Base-by-base conservation (phyloP, 306 rosid genomes). In the Potentilla sterilis region DNA sequence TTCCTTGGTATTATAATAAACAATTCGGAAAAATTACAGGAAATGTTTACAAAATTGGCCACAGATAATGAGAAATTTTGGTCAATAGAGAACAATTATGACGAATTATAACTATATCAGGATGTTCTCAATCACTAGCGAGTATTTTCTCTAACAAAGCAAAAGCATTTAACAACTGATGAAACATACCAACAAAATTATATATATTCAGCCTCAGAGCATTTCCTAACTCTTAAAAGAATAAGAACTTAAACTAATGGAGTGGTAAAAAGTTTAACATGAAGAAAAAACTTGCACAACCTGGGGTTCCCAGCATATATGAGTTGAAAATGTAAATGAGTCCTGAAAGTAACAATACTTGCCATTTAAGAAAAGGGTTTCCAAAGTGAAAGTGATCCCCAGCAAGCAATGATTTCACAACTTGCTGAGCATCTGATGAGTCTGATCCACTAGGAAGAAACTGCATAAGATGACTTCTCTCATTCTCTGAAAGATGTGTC, bases 341-440 rank as follows among this genome's bases (percentile, higher is more conserved):
- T 69, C 22, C 43, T 1, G 44, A 37, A 9, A 68, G 22, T 69
- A 70, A 83, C 67, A 64, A 75, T 81, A 84, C 92, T 81, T 82
- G 64, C 99, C 99, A 95, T 84, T 88, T 88, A 62, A 81, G 81
- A 67, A 86, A 88, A 67, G 97, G 91, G 48, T 81, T 92, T 83
- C 98, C 98, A 75, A 90, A 95, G 80, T 89, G 88, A 79, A 89
- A 88, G 81, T 89, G 77, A 75, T 78, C 83, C 87, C 98, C 98
- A 69, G 85, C 55, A 75, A 95, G 86, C 79, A 95, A 80, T 40
- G 86, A 85, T 81, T 83, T 83, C 77, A 92, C 85, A 79, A 81
- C 86, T 75, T 86, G 80, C 77, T 90, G 86, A 41, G 88, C 83
- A 86, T 88, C 98, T 35, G 65, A 73, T 63, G 88, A 82, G 86